phyloP scores from a whole-genome alignment of 2,329 filamentous ascomycete genomes.

The Clonostachys chloroleuca region DNA sequence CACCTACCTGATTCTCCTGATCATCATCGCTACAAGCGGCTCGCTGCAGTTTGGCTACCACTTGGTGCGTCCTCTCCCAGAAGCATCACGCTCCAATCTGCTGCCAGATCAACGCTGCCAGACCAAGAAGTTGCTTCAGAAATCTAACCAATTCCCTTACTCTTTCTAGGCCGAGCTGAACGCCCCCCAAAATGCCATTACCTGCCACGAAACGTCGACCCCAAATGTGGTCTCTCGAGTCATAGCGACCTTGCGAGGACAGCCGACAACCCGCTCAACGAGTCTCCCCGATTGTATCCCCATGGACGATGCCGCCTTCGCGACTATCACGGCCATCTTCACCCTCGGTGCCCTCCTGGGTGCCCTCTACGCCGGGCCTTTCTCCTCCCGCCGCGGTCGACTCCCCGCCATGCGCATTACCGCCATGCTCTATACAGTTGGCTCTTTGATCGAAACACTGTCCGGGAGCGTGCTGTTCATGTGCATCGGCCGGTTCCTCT shows the following conservation, averaged over 20 bases:
- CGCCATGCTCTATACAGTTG: slow-evolving; percentile 69
- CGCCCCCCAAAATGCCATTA: slow-evolving; percentile 89
- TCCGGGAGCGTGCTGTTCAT: slow-evolving; percentile 64
- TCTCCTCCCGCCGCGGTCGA: slow-evolving; percentile 75
- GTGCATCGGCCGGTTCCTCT: slow-evolving; percentile 70
- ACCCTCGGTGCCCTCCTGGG: slow-evolving; percentile 85
- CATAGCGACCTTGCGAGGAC: too few species aligned
- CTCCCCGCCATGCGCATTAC: slow-evolving; percentile 73
- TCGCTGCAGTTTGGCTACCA: slow-evolving; percentile 95
- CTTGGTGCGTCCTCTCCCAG: slow-evolving; percentile 52
- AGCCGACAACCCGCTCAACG: slow-evolving; percentile 2
- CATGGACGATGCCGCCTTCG: slow-evolving; percentile 80
- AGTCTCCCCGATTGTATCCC: slow-evolving; percentile 74
- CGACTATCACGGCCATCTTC: slow-evolving; percentile 84
- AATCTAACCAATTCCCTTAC: slow-evolving; percentile 1
- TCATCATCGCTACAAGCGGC: slow-evolving; percentile 75
- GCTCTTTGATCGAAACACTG: slow-evolving; percentile 71
- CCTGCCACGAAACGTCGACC: slow-evolving; percentile 61
- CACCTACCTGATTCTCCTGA: slow-evolving; percentile 71
- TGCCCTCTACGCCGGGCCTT: slow-evolving; percentile 72
- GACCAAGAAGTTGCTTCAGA: slow-evolving; percentile 4
- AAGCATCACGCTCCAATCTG: background rate
- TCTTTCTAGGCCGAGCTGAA: slow-evolving; percentile 74
- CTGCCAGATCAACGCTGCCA: background rate
- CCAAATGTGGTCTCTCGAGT: too few species aligned